phyloP scores from a whole-genome alignment of 164 flowering plant genomes.

The Euptelea pleiosperma region DNA sequence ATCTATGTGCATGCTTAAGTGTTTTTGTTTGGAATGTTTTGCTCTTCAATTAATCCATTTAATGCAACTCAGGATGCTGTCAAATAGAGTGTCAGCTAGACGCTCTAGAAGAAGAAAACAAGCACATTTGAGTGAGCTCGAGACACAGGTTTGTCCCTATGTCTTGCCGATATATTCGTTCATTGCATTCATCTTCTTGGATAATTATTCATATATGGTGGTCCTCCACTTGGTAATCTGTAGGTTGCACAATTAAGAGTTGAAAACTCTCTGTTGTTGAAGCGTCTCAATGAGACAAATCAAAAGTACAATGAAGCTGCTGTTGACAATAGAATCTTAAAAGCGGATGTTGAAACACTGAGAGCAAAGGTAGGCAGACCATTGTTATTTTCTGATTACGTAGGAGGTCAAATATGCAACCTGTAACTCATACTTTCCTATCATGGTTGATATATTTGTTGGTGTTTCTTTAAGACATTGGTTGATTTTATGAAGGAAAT shows the following conservation, averaged over 20 bases:
- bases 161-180: conserved; percentile 2
- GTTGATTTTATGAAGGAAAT: not conserved
- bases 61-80: conserved; percentile 69
- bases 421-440: too few relatives aligned
- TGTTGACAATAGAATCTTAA: conserved; percentile 90
- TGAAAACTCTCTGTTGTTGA: conserved; percentile 67
- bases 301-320: conserved; percentile 86
- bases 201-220: not conserved
- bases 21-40: not conserved
- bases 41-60: conserved; percentile 2
- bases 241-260: conserved; percentile 79
- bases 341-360: conserved; percentile 97
- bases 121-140: conserved; percentile 90
- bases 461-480: too few relatives aligned
- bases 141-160: conserved; percentile 59
- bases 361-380: conserved; percentile 89
- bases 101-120: conserved; percentile 96
- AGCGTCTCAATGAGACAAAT: conserved; percentile 68
- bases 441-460: not conserved
- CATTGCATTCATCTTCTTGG: not conserved
- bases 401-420: too few relatives aligned
- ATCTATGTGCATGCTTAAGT: too few relatives aligned
- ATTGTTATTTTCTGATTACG: not conserved
- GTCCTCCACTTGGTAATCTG: conserved; percentile 3
- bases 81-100: conserved; percentile 95